Conservation (phyloP, 106 monocot species). For the Dendrobium chrysotoxum region DNA sequence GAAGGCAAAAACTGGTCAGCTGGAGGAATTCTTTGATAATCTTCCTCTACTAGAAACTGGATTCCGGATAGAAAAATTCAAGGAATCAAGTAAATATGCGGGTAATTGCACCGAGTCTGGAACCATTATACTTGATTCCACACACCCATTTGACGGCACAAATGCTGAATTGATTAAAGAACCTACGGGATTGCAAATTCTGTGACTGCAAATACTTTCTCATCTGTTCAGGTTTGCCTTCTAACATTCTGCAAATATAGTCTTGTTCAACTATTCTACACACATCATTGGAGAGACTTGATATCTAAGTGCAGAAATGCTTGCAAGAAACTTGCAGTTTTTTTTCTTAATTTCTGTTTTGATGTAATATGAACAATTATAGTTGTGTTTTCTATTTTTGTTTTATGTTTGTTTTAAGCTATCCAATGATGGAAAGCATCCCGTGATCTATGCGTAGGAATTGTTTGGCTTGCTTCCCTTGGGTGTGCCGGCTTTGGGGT, state of each 20-base stretch:
- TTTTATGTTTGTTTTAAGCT: too few species aligned
- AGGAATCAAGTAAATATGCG: conserved; percentile 1
- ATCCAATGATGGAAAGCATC: too few species aligned
- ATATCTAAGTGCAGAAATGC: background rate
- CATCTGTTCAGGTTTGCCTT: background rate
- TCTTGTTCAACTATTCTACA: background rate
- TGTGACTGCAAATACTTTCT: background rate
- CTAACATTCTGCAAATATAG: too few species aligned
- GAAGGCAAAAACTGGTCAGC: conserved; percentile 41
- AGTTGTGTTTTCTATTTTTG: too few species aligned
- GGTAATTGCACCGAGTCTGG: conserved; percentile 4
- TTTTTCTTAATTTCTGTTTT: too few species aligned
- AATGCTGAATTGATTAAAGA: background rate
- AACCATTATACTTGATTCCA: background rate
- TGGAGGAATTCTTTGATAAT: conserved; percentile 35
- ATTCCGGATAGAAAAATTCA: conserved; percentile 34
- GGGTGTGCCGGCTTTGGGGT: too few species aligned
- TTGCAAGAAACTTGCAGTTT: background rate
- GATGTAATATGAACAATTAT: too few species aligned
- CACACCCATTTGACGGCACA: conserved; percentile 7
- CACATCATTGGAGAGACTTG: background rate
- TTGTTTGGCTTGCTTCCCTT: too few species aligned
- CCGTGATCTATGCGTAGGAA: too few species aligned
- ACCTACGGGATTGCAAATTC: background rate
- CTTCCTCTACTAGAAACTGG: conserved; percentile 44